Evolutionary conservation across 768 basidiomycete genomes (phyloP), one percentile per base, ranked within the genome.

Genomic region (Podaxis carcinomalis): DNA sequence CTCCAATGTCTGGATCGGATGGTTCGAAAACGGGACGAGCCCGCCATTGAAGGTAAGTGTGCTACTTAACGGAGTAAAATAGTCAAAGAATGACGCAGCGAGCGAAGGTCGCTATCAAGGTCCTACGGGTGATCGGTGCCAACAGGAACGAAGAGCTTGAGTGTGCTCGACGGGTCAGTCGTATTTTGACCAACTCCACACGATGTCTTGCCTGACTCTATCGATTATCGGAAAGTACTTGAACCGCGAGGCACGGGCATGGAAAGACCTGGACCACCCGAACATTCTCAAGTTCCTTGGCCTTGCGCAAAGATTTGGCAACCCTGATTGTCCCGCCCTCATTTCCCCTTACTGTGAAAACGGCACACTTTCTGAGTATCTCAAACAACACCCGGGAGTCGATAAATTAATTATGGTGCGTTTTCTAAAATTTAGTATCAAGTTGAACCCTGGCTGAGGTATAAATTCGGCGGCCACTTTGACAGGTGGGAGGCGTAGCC

Each of bases 401-500:
- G 25, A 23, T 21, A 49, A 6, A 27, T 5, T 49, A 13, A 11
- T 1, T 19, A 49, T 49, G 25, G 47, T 49, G 11, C 6, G 25
- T 23, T 11, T 19, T 13, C 7, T 49, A 9, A 23, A 23, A 11
- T 49, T 23, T 11, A 23, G 21, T 25, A 25, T 49, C 32, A 9
- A 9, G 32, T 32, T 32, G 7, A 2, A 32, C 1, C 32, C 7
- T 0, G 1, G 32, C 32, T 32, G 32, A 32, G 32, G 9, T 28
- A 28, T 28, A 5, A 28, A 28, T 28, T 28, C 5, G 6, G 27
- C 6, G 6, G 5, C 27, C 5, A 1, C 7, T 32, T 32, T 42
- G n/a, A 42, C 40, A n/a, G 40, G 40, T 93, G 69, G 77, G 84
- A 59, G 86, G 92, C 72, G 83, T 93, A 64, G 85, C 89, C 13